Conservation (phyloP, 345 rosid genomes). For the Salix suchowensis region DNA sequence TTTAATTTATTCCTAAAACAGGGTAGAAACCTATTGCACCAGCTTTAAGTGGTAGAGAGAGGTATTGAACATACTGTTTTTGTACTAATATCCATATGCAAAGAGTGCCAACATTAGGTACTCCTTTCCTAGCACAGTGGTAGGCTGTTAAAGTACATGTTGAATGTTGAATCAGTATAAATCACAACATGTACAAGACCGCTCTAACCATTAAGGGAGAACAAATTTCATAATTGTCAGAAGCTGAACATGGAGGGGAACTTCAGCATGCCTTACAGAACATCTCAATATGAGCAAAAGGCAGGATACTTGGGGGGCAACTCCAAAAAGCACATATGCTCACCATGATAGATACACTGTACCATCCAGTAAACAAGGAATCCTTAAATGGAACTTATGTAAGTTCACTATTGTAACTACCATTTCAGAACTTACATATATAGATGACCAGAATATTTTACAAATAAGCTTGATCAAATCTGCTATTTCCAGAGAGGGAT, state of each 20-base stretch:
- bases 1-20: not conserved
- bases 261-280: not conserved
- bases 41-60: not conserved
- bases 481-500: constrained; percentile 82
- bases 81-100: not conserved
- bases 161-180: not conserved
- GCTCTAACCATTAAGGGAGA: not conserved
- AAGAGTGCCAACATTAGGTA: not conserved
- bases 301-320: not conserved
- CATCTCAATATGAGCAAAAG: constrained; percentile 1
- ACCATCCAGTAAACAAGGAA: not conserved
- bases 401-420: not conserved
- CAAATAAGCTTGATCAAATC: constrained; percentile 92
- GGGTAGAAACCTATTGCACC: not conserved
- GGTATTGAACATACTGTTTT: not conserved
- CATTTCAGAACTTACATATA: constrained; percentile 63
- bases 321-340: not conserved
- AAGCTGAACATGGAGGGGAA: not conserved
- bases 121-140: not conserved
- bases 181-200: not conserved
- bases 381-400: not conserved
- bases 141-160: not conserved
- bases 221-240: not conserved
- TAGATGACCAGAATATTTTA: constrained; percentile 97
- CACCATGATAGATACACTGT: not conserved